These are phyloP conservation scores for Serendipita sp. DNA, from an alignment of 768 basidiomycete species.

Conservation along the genomic window DNA sequence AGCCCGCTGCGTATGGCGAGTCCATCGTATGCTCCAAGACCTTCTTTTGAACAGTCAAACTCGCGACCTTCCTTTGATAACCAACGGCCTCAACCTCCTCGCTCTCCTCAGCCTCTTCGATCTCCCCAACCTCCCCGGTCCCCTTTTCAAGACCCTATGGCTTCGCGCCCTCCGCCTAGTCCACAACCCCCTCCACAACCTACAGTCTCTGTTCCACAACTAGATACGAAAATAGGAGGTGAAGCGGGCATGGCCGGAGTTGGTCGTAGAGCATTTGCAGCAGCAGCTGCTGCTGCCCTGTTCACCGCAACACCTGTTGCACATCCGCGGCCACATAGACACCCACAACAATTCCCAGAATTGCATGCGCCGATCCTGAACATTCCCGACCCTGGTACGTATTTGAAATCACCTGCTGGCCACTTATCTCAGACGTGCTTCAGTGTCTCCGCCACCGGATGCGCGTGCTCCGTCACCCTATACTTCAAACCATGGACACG, in stretches of 20 bases:
- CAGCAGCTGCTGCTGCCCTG: constrained; percentile 17
- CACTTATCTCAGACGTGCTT: not conserved
- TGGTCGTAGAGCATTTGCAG: constrained; percentile 22
- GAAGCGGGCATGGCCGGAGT: constrained; percentile 26
- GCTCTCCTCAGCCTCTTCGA: not conserved
- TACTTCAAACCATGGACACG: not conserved
- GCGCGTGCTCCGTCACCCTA: constrained; percentile 1
- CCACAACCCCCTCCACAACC: not conserved
- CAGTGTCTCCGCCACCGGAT: not conserved
- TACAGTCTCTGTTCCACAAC: not conserved
- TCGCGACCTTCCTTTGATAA: not conserved
- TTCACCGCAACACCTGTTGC: constrained; percentile 5
- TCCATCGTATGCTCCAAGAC: not conserved
- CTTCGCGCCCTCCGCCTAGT: not conserved
- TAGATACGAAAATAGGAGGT: constrained; percentile 16
- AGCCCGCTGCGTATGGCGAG: not conserved
- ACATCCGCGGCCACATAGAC: not conserved
- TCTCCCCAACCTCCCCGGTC: not conserved
- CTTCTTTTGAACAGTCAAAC: not conserved
- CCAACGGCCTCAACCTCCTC: constrained; percentile 2
- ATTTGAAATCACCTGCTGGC: not conserved
- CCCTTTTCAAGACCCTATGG: not conserved
- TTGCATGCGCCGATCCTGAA: not conserved
- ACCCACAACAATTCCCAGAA: not conserved
- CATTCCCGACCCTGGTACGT: not conserved